Evolutionary conservation across 306 rosid species (phyloP).

Genomic region (Purshia tridentata): DNA sequence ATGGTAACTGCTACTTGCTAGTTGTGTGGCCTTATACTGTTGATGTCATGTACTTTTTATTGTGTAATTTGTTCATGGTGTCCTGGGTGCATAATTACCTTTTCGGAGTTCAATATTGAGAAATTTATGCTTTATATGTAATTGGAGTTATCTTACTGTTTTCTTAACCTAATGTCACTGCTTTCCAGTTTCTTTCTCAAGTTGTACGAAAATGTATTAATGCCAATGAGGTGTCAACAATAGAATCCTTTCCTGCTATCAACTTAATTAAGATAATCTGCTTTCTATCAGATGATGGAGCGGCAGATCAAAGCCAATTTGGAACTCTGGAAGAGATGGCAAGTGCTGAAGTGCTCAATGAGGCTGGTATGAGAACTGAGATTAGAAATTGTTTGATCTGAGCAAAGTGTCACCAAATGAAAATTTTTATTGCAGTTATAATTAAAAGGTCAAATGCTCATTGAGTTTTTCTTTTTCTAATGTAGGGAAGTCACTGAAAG

Average conservation of each 20-base stretch:
- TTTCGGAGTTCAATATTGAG: background rate
- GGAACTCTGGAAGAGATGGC: background rate
- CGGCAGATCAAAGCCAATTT: background rate
- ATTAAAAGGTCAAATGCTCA: constrained; percentile 7
- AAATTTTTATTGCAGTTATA: constrained; percentile 5
- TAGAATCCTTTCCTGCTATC: background rate
- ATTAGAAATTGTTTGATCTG: constrained; percentile 14
- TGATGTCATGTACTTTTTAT: background rate
- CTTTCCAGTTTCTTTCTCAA: background rate
- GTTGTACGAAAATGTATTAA: background rate
- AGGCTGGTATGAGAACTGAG: constrained; percentile 15
- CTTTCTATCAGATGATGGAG: constrained; percentile 24
- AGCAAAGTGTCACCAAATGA: constrained; percentile 5
- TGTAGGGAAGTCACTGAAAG: constrained; percentile 59
- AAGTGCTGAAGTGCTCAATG: background rate
- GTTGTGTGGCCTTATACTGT: background rate
- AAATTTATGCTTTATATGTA: background rate
- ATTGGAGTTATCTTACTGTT: background rate
- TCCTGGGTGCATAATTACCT: background rate
- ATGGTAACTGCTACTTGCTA: constrained; percentile 32
- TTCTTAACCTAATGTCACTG: background rate
- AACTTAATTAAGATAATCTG: background rate
- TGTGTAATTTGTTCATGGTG: background rate
- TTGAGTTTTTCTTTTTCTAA: constrained; percentile 10
- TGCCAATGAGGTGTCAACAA: background rate